These are phyloP conservation scores for Chloropicon primus DNA, from an alignment of 139 green algal genomes.

Conservation along the genomic window DNA sequence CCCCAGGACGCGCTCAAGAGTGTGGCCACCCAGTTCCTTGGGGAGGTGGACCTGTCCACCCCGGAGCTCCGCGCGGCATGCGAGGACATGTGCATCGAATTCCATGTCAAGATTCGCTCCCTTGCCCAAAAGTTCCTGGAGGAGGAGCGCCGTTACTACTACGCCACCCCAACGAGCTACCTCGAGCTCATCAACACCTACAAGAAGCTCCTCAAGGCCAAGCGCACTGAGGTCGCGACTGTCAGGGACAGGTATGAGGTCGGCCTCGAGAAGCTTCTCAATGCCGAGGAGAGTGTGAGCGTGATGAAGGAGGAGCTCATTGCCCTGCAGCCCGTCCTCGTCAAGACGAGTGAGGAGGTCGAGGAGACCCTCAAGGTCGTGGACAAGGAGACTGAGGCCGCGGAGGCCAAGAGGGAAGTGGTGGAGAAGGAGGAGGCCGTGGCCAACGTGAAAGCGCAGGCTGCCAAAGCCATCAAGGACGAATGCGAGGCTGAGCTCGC, in stretches of 20 bases:
- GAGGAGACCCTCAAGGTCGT: not conserved
- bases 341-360: not conserved
- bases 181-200: not conserved
- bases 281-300: not conserved
- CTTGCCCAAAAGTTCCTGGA: slow-evolving; percentile 16
- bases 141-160: not conserved
- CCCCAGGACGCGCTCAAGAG: slow-evolving; percentile 24
- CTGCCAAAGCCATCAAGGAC: slow-evolving; percentile 60
- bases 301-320: not conserved
- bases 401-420: not conserved
- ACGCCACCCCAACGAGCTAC: not conserved
- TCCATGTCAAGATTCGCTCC: slow-evolving; percentile 33
- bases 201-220: slow-evolving; percentile 14
- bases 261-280: not conserved
- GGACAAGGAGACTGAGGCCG: not conserved
- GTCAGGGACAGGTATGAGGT: slow-evolving; percentile 20
- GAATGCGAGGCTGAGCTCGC: slow-evolving; percentile 14
- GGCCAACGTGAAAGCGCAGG: slow-evolving; percentile 30
- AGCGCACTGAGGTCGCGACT: slow-evolving; percentile 39
- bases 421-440: not conserved
- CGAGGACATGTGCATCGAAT: slow-evolving; percentile 48
- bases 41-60: slow-evolving; percentile 36
- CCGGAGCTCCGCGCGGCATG: slow-evolving; percentile 22
- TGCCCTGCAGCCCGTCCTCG: not conserved
- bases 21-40: slow-evolving; percentile 47